phyloP scores from a whole-genome alignment of 2,329 filamentous ascomycete genomes.

The Tolypocladium nubicola region DNA sequence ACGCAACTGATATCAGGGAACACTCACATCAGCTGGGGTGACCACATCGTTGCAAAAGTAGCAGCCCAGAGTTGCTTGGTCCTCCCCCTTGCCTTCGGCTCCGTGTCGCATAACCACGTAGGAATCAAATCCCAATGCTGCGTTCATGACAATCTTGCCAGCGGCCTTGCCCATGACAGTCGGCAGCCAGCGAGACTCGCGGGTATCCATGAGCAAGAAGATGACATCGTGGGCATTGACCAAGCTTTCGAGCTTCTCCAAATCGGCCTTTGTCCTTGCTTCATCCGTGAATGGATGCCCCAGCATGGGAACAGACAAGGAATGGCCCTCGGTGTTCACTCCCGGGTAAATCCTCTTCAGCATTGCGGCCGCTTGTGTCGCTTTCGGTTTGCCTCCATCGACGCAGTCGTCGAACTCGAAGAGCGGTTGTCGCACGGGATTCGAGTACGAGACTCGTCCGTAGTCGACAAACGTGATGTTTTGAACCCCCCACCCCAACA shows the following conservation, averaged over 20 bases:
- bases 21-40: conserved; percentile 77
- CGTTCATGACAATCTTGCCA: conserved; percentile 93
- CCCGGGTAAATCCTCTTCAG: conserved; percentile 84
- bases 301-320: conserved; percentile 86
- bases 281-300: conserved; percentile 78
- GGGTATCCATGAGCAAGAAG: conserved; percentile 94
- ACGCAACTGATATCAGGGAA: neutral
- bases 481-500: conserved; percentile 91
- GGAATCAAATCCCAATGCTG: conserved; percentile 89
- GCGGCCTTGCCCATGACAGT: conserved; percentile 91
- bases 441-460: conserved; percentile 86
- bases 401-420: conserved; percentile 87
- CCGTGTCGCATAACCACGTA: conserved; percentile 97
- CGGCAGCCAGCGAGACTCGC: conserved; percentile 90
- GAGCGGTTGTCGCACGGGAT: conserved; percentile 87
- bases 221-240: conserved; percentile 82
- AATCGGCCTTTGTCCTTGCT: conserved; percentile 59
- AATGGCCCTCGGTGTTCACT: conserved; percentile 69
- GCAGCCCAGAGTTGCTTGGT: conserved; percentile 68
- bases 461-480: conserved; percentile 97
- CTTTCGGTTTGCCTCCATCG: conserved; percentile 76
- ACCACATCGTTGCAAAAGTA: conserved; percentile 99
- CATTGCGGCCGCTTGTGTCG: conserved; percentile 66
- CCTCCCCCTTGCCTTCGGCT: conserved; percentile 44
- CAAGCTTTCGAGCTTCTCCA: conserved; percentile 60